phyloP scores from a whole-genome alignment of 2,329 filamentous ascomycete species.

The Scedosporium aurantiacum region DNA sequence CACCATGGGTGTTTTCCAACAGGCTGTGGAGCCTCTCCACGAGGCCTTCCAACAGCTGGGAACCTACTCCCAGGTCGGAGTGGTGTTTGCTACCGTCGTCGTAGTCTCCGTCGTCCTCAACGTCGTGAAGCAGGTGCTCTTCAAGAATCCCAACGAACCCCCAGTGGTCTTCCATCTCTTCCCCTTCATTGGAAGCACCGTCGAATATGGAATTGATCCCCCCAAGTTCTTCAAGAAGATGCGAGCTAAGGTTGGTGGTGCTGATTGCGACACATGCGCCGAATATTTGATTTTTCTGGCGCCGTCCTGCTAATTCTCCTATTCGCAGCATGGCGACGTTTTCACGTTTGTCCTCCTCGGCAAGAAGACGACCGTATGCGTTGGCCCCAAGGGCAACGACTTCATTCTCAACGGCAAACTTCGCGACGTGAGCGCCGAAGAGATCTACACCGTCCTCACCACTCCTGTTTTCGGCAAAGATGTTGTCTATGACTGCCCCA shows the following conservation, averaged over 20 bases:
- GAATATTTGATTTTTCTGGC: not conserved
- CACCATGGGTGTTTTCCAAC: slow-evolving; percentile 46
- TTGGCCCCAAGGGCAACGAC: slow-evolving; percentile 75
- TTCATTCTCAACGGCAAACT: slow-evolving; percentile 88
- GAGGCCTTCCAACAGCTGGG: slow-evolving; percentile 38
- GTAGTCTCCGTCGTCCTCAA: slow-evolving; percentile 59
- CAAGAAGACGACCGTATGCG: slow-evolving; percentile 77
- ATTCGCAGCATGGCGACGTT: slow-evolving; percentile 64
- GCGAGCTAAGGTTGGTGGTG: slow-evolving; percentile 56
- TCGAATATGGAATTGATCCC: slow-evolving; percentile 91
- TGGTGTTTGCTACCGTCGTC: slow-evolving; percentile 26
- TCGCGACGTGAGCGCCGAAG: slow-evolving; percentile 81
- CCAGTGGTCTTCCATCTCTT: slow-evolving; percentile 74
- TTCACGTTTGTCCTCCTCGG: slow-evolving; percentile 85
- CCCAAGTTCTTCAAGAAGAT: slow-evolving; percentile 72
- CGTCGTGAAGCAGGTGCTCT: slow-evolving; percentile 66
- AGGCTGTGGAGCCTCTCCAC: slow-evolving; percentile 30
- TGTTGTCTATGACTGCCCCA: slow-evolving; percentile 85
- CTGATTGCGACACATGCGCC: not conserved
- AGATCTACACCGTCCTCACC: slow-evolving; percentile 72
- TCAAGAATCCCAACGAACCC: slow-evolving; percentile 72
- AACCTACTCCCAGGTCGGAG: slow-evolving; percentile 19
- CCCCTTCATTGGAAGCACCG: slow-evolving; percentile 77
- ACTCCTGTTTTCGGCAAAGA: slow-evolving; percentile 68
- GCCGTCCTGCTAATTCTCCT: not conserved